Conservation (phyloP, 495 filamentous ascomycete genomes). For the Lasiosphaeris hirsuta region DNA sequence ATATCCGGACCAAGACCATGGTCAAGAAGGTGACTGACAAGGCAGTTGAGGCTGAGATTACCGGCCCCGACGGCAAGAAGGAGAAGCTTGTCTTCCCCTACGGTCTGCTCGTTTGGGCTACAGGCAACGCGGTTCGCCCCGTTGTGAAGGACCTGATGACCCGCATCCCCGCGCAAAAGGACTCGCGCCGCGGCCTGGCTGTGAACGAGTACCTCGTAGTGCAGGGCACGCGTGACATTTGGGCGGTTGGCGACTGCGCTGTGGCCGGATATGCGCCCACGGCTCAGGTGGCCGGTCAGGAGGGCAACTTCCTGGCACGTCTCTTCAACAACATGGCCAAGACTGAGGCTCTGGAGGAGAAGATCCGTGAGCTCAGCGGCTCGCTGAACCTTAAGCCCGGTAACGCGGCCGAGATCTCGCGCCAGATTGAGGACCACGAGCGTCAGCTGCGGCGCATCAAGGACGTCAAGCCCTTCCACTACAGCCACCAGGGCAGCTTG, state of each 20-base stretch:
- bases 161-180: constrained; percentile 89
- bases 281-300: constrained; percentile 92
- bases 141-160: constrained; percentile 86
- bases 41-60: constrained; percentile 86
- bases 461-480: constrained; percentile 94
- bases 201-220: constrained; percentile 99
- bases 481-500: constrained; percentile 92
- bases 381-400: constrained; percentile 49
- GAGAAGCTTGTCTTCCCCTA: constrained; percentile 79
- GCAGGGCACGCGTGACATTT: constrained; percentile 93
- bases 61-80: constrained; percentile 83
- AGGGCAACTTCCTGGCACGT: constrained; percentile 90
- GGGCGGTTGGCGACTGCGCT: constrained; percentile 79
- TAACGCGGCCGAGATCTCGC: constrained; percentile 61
- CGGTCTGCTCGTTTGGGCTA: constrained; percentile 96
- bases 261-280: constrained; percentile 97
- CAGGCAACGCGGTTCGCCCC: constrained; percentile 88
- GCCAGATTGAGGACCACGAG: constrained; percentile 79
- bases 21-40: constrained; percentile 97
- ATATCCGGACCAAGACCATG: constrained; percentile 96
- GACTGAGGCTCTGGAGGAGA: constrained; percentile 72
- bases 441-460: constrained; percentile 83
- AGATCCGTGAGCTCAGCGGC: constrained; percentile 60
- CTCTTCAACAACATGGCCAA: constrained; percentile 98
- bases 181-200: constrained; percentile 88